Base-by-base conservation (phyloP, 2,329 filamentous ascomycete species). In the Fusarium sp. region DNA sequence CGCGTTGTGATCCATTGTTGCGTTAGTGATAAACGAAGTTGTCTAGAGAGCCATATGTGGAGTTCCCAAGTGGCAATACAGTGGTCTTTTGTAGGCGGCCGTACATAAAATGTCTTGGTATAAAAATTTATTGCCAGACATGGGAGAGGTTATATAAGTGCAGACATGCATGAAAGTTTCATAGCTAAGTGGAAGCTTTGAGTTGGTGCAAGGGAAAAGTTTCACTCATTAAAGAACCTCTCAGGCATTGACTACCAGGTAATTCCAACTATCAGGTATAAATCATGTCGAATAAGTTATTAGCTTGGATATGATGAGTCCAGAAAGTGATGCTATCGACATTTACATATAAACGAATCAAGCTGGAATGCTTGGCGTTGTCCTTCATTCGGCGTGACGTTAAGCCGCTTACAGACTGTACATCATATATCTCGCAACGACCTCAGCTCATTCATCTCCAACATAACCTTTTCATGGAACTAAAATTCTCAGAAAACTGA, bases 371-470 rank as follows among this genome's bases (percentile, higher is more conserved):
- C 15, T 25, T 27, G 17, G 37, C n/a, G 12, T 37, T 58, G 56
- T 47, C 38, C 20, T 52, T 25, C 35, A 33, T 56, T 61, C 65
- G 60, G 72, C 32, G 12, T 22, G 50, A 73, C 59, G 52, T 72
- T 75, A 33, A 6, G 58, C 73, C 70, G 70, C 72, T 73, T 69
- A 75, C 56, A 57, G 17, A 32, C 22, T 32, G 12, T 40, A 15
- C 37, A 17, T 60, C 57, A 43, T 27, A 50, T 14, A 17, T 27
- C 10, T 33, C 20, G 12, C 33, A 32, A 27, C n/a, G 47, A 33
- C 54, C 45, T 45, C 54, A 69, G 15, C n/a, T 65, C 17, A 11
- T 57, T 22, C 25, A 35, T 25, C 12, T 56, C 25, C 6, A 32
- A 30, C 20, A 7, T 20, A 5, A 3, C 17, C 11, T 54, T 32